Base-by-base conservation (phyloP, 805 yeast genomes). In the Jamesozyma spencerorum region DNA sequence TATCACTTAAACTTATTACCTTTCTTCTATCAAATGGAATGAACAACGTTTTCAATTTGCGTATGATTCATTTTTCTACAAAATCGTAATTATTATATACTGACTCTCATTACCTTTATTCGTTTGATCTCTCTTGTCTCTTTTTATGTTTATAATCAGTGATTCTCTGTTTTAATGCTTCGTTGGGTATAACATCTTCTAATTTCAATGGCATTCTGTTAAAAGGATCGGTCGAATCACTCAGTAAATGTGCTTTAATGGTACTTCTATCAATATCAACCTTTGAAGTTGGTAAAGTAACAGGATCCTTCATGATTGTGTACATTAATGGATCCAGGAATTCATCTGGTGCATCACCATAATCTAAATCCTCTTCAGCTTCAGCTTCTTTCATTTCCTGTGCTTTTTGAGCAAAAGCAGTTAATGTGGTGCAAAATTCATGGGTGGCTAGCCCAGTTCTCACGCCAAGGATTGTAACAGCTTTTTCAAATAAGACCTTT, bases 161-260 rank as follows among this genome's bases (percentile, higher is more conserved):
- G 40, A 86, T 86, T 55, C 72, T 72, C 34, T 60, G 54, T 54
- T 71, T 79, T 57, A 88, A 68, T 47, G 81, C 94, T 1, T 64
- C 68, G 63, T 88, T 81, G 15, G 92, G 94, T 18, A 73, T 62
- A 20, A 88, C 95, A 50, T 92, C 96, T 48, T 90, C 97, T 31
- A 90, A 62, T 54, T 77, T 85, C 53, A 92, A 69, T 4, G 97
- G 97, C 67, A 79, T 72, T 63, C 99, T 79, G 63, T 90, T 92
- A 67, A 92, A 92, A 15, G 99, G 99, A 66, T 92, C 99, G 0
- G 95, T 92, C 1, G 95, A 77, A 64, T 92, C 97, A 65, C 90
- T 85, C 60, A 92, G 72, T 44, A 92, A 68, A 68, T 92, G 98
- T 3, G 95, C 85, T 57, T 87, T 90, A 52, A 92, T 84, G 2